Base-by-base conservation (phyloP, 176 grass and related monocot species). In the Microstegium vimineum region DNA sequence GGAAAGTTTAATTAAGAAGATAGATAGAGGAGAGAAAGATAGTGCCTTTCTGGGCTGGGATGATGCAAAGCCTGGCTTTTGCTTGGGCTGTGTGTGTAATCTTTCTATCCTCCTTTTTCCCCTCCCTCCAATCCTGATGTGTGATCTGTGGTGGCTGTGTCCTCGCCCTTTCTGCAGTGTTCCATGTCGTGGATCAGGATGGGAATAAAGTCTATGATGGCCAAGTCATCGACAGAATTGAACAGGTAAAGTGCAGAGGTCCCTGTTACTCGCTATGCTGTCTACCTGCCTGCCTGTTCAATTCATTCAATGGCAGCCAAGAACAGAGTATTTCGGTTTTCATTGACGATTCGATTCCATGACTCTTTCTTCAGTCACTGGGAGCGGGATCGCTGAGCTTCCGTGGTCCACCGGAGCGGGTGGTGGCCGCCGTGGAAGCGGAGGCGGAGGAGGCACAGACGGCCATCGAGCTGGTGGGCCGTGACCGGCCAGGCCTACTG, bases 121-220 rank as follows among this genome's bases (percentile, higher is more conserved):
- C 3, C 6, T n/a, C 1, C 2, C 15, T 10, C 26, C 8, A 32
- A 59, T 79, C 75, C 35, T 83, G 81, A 59, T 73, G 25, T 72
- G 76, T 64, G 33, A 52, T 52, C 49, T 22, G 56, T 60, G 57
- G 22, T n/a, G 54, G 61, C 25, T 66, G 67, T 17, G 10, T n/a
- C 13, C 13, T 40, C 38, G 17, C 69, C n/a, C 23, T 80, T 75
- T 72, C 54, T 83, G 81, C 90, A 98, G 95, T 98, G 86, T 98
- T 98, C 84, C 95, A 98, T 91, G 92, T 98, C 67, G 92, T 94
- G 71, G 92, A 98, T 88, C 86, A 90, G 78, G 85, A 93, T 47
- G 92, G 86, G 77, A 94, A 93, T 72, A 98, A 98, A 82, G 86
- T 98, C 85, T 88, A 79, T 32, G 89, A 98, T 32, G 37, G 79